Conservation (phyloP, 2,329 filamentous ascomycete genomes). For the Pseudogymnoascus sp. region DNA sequence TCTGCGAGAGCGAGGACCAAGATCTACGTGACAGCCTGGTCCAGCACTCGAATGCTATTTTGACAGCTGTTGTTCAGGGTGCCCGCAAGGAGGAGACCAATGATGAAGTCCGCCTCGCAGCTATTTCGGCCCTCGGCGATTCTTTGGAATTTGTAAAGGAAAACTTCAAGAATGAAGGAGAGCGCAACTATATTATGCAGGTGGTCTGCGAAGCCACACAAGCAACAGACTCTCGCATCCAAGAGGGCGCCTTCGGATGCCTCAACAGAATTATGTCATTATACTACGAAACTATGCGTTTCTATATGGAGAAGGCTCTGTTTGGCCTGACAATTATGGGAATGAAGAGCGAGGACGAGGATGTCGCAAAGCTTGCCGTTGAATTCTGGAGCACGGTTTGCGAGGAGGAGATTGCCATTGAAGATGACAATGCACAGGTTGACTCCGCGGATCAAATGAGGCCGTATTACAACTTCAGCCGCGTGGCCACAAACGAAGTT, state of each 20-base stretch:
- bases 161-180: slow-evolving; percentile 98
- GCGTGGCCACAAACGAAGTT: slow-evolving; percentile 87
- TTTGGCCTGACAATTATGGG: slow-evolving; percentile 96
- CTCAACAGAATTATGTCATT: slow-evolving; percentile 97
- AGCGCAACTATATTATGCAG: slow-evolving; percentile 99
- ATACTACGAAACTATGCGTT: slow-evolving; percentile 99
- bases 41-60: slow-evolving; percentile 90
- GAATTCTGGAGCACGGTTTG: slow-evolving; percentile 99
- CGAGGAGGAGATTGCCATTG: slow-evolving; percentile 95
- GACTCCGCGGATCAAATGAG: slow-evolving; percentile 52
- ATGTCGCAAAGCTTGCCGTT: slow-evolving; percentile 94
- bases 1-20: slow-evolving; percentile 89
- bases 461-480: slow-evolving; percentile 91
- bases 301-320: slow-evolving; percentile 99
- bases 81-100: slow-evolving; percentile 95
- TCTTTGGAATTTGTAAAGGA: slow-evolving; percentile 95
- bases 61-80: slow-evolving; percentile 95
- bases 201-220: slow-evolving; percentile 98
- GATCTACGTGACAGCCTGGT: slow-evolving; percentile 76
- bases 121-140: slow-evolving; percentile 89
- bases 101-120: slow-evolving; percentile 80
- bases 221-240: slow-evolving; percentile 81
- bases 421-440: slow-evolving; percentile 87
- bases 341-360: slow-evolving; percentile 97
- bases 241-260: slow-evolving; percentile 93